Base-by-base conservation (phyloP, 257 asterid species). In the Gentiana dahurica region DNA sequence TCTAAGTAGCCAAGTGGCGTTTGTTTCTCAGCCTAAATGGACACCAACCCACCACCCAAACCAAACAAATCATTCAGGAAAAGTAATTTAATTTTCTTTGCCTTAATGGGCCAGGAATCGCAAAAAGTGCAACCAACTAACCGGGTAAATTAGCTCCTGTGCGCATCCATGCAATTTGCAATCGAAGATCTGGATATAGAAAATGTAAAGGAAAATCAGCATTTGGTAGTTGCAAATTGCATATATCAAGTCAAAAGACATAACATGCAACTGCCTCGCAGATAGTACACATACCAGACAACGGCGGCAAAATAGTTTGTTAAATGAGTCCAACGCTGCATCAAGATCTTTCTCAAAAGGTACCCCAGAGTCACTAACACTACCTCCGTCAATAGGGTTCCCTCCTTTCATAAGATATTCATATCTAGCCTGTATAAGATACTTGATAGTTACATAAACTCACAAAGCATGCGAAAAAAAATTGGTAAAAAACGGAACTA, bases 121-220 rank as follows among this genome's bases (percentile, higher is more conserved):
- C 32, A 57, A 63, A 46, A 47, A 61, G 57, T 53, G 70, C 50
- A 56, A 69, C 58, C 51, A 51, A 76, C 90, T 79, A 76, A 92
- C 99, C 66, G 95, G 78, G 69, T 77, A 77, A 61, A 74, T 74
- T 58, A 92, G 89, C 51, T 92, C 95, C 77, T 85, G 95, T 15
- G 99, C 88, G 62, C 97, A 92, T 69, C 99, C 97, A 71, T 88
- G 99, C 47, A 82, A 69, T 81, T 80, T 81, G 72, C 97, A 92
- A 60, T 88, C 99, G 70, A 83, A 92, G 67, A 92, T 95, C 99
- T 92, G 79, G 64, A 65, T 69, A 66, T 43, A 55, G 53, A 49
- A 50, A 64, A 52, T 50, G 36, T 63, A 34, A 36, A 65, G 11
- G 13, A 48, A 47, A 24, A 24, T 24, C 24, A 24, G 24, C 35